Evolutionary conservation across 192 early-diverging fungal genomes (phyloP), one percentile per base, ranked within the genome.

Genomic region (Coemansia javaensis): DNA sequence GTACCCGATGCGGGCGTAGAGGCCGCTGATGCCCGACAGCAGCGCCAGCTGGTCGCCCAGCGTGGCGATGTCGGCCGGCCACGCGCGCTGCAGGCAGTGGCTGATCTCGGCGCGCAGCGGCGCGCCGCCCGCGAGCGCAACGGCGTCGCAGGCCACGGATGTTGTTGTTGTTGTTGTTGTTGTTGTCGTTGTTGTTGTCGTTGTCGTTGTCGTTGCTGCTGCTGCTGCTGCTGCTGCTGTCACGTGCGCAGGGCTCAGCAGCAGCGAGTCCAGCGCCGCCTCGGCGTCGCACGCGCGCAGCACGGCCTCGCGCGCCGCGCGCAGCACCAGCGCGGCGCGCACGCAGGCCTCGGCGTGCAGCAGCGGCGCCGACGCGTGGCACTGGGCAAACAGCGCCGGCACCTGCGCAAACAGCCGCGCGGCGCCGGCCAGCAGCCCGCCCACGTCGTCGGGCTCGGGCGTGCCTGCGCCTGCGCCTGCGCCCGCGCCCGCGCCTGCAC

Each of bases 261-360:
- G 28, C 23, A 74, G 59, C 12, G 47, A 30, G 4, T 35, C 25
- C 14, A 74, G 50, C 7, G 63, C 63, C 21, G 21, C 36, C 41
- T 53, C 70, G 7, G 63, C 32, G 17, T 63, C 54, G 25, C 43
- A 35, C 11, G 59, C 54, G 25, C 43, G 36, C 11, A 56, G 13
- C 5, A 35, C 27, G 5, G 70, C 47, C 39, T 59, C 70, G 30
- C 63, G 70, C 1, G 59, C 48, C 2, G 59, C 50, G 18, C 49
- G 56, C 25, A 64, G 60, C 6, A 68, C 64, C 32, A 56, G 56
- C n/a, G 72, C 64, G 3, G 56, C 60, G 20, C 75, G 63, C 7
- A 68, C 41, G 37, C 75, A 73, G 7, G 75, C 59, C 43, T 77
- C 75, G 10, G 50, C 50, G 21, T 73, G 53, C 15, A 77, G 47